Evolutionary conservation across 1,284 basidiomycete genomes (phyloP), one percentile per base, ranked within the genome.

Genomic region (Vanrija pseudolonga): DNA sequence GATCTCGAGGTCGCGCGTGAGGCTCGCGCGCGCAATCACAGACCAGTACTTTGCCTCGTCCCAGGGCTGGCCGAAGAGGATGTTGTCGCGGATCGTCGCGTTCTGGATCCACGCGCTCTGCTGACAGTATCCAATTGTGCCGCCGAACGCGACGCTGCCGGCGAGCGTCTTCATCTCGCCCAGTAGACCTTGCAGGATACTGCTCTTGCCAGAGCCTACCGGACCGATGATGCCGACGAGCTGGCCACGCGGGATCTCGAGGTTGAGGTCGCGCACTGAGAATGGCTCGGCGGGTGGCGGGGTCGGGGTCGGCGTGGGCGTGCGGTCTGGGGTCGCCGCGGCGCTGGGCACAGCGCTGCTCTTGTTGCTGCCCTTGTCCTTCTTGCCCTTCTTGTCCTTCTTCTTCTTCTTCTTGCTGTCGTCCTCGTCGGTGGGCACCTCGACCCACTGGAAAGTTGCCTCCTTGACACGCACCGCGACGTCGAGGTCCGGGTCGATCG

Each of bases 51-150:
- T 48, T 1, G 43, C 51, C 5, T 58, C 45, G 18, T 58, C 59
- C 18, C 45, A 43, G 2, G 52, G 47, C 3, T 52, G 47, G 6
- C 57, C 57, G 40, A 74, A 73, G 1, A 64, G 48, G 37, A 74
- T 72, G 51, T 74, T 74, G 26, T 84, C 80, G 41, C 82, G 78
- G 14, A 89, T 67, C 0, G 84, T 85, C 0, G 83, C 82, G 57
- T 86, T 84, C 72, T 83, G 82, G 56, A 89, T 85, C 86, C 88
- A 91, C 2, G 90, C 87, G 26, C 80, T 84, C 55, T 68, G 66
- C 3, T 89, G 83, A 69, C 88, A 90, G 74, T 91, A 93, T 0
- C 83, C 85, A 1, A 92, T 82, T 11, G 79, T 80, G 1, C 86
- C 88, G 41, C 87, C 85, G 63, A 86, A 83, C 0, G 74, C 75